phyloP scores from a whole-genome alignment of 148 eudicot species.

The Fallopia convolvulus region DNA sequence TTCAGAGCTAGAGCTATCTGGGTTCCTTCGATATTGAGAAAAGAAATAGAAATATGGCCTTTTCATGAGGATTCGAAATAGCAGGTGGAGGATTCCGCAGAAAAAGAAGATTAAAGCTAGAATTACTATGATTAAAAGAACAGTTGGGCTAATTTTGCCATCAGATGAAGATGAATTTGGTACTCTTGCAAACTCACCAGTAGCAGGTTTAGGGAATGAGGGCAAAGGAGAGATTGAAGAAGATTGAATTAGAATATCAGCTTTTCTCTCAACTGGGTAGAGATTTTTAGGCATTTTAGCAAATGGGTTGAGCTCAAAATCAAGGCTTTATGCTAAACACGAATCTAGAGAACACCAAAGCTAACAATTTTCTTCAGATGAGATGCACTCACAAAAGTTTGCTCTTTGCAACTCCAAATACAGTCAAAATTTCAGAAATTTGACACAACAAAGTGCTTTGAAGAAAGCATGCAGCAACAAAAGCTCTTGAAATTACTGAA shows the following conservation, averaged over 20 bases:
- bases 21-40: slow-evolving; percentile 25
- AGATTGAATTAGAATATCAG: too few relatives aligned
- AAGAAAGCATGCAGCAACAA: slow-evolving; percentile 1
- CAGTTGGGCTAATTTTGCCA: slow-evolving; percentile 38
- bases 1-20: slow-evolving; percentile 28
- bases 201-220: slow-evolving; percentile 17
- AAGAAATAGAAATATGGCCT: slow-evolving; percentile 32
- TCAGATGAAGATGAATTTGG: slow-evolving; percentile 15
- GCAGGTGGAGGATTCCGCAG: slow-evolving; percentile 47
- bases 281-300: slow-evolving; percentile 22
- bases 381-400: too few relatives aligned
- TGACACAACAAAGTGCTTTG: background rate
- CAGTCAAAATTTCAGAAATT: background rate
- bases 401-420: background rate
- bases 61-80: slow-evolving; percentile 35
- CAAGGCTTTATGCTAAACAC: background rate
- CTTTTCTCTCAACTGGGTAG: slow-evolving; percentile 16
- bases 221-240: slow-evolving; percentile 21
- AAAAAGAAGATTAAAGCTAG: slow-evolving; percentile 42
- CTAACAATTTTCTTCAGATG: background rate
- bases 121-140: slow-evolving; percentile 38
- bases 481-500: background rate
- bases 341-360: background rate
- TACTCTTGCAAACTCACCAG: background rate
- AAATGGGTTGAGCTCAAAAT: slow-evolving; percentile 8